Percentiles rank a stretch among this genome's conserved stretches.
phyloP scores from a whole-genome alignment of 2,329 filamentous ascomycete genomes.

The Trichothecium roseum region DNA sequence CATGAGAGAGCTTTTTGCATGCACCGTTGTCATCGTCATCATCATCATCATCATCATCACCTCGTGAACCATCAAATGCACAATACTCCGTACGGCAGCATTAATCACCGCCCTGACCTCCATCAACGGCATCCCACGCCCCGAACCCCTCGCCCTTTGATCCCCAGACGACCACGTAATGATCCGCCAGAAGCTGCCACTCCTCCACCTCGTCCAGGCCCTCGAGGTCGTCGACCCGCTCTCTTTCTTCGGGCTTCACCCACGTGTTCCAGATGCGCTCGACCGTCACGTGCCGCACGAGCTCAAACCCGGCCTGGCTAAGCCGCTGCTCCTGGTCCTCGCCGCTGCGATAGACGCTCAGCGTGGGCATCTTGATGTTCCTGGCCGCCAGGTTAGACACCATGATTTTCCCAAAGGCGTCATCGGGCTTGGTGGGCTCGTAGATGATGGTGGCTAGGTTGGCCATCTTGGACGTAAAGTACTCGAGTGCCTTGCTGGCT shows the following conservation, averaged over 20 bases:
- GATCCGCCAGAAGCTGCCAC: constrained; percentile 74
- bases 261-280: constrained; percentile 64
- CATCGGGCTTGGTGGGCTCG: constrained; percentile 75
- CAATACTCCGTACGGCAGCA: neutral
- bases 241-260: constrained; percentile 61
- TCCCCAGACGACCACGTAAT: constrained; percentile 88
- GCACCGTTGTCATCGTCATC: too few species aligned
- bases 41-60: neutral
- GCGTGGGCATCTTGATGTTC: constrained; percentile 74
- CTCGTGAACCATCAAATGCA: neutral
- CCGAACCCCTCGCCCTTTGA: constrained; percentile 39
- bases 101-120: neutral
- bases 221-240: constrained; percentile 68
- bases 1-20: too few species aligned
- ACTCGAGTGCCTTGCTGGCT: constrained; percentile 53
- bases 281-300: constrained; percentile 31
- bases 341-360: constrained; percentile 61
- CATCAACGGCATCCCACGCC: constrained; percentile 9
- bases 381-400: constrained; percentile 75
- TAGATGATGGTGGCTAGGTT: constrained; percentile 61
- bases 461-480: constrained; percentile 46
- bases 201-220: constrained; percentile 94
- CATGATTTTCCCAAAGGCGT: constrained; percentile 89
- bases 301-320: constrained; percentile 51
- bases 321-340: constrained; percentile 60